Evolutionary conservation across 2,329 filamentous ascomycete species (phyloP).

Genomic region (Sclerotiophoma versabilis): DNA sequence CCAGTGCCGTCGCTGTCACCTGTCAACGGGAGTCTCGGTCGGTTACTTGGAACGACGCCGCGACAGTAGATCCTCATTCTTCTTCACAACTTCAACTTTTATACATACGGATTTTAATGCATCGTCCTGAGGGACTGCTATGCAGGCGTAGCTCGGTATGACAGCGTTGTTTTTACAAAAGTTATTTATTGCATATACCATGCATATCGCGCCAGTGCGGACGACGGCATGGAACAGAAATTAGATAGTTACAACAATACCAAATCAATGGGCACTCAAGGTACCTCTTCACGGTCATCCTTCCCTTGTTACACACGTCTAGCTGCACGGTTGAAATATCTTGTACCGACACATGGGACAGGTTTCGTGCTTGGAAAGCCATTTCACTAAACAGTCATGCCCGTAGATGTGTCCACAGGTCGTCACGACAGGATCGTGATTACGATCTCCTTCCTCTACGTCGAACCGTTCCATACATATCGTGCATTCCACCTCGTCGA

Average conservation of each 20-base stretch:
- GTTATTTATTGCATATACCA: slow-evolving; percentile 11
- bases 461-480: background rate
- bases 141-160: slow-evolving; percentile 20
- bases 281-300: background rate
- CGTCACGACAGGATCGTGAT: background rate
- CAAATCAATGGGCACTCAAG: background rate
- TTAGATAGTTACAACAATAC: slow-evolving; percentile 9
- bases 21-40: slow-evolving; percentile 49
- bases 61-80: slow-evolving; percentile 9
- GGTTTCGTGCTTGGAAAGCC: background rate
- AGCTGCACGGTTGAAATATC: background rate
- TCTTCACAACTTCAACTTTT: slow-evolving; percentile 1
- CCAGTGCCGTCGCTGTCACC: slow-evolving; percentile 43
- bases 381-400: background rate
- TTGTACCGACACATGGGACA: background rate
- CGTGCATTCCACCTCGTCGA: background rate
- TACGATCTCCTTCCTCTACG: background rate
- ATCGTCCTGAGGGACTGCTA: slow-evolving; percentile 13
- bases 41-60: slow-evolving; percentile 42
- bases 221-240: slow-evolving; percentile 11
- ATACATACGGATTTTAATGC: slow-evolving; percentile 5
- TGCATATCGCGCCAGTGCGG: slow-evolving; percentile 20
- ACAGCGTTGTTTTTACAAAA: slow-evolving; percentile 16
- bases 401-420: background rate
- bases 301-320: background rate